A percentile compares a stretch with the other conserved stretches of the same genome.
Conservation (phyloP, 2,329 filamentous ascomycete species). For the Aureobasidium lini region DNA sequence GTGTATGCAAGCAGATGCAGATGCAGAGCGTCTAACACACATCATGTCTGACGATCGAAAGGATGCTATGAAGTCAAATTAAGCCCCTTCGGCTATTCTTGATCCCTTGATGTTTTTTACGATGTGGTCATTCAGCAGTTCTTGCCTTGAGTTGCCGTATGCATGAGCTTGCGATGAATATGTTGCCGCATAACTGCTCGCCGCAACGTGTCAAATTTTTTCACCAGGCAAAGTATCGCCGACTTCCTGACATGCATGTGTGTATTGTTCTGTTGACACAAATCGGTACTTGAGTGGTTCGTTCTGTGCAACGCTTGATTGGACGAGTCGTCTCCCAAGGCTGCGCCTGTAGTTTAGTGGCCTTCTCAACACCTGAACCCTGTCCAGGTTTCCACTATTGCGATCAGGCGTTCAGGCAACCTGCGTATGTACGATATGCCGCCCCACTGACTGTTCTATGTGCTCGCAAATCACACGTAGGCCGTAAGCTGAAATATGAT, state of each 20-base stretch:
- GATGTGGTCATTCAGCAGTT: neutral
- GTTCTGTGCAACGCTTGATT: neutral
- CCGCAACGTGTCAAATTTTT: neutral
- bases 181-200: neutral
- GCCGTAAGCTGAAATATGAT: neutral
- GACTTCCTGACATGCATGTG: neutral
- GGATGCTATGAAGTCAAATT: neutral
- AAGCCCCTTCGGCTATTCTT: constrained; percentile 7
- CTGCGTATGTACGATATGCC: neutral
- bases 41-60: no score
- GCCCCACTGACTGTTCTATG: neutral
- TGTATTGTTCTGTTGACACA: neutral
- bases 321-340: neutral
- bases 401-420: neutral
- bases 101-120: neutral
- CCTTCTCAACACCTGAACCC: neutral
- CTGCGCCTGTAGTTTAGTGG: neutral
- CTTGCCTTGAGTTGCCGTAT: neutral
- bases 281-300: neutral
- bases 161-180: neutral
- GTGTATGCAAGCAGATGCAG: neutral
- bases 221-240: neutral
- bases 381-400: neutral
- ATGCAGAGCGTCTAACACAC: neutral
- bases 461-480: neutral